Evolutionary conservation across 1,284 basidiomycete species (phyloP).

Genomic region (Moniliophthora roreri): DNA sequence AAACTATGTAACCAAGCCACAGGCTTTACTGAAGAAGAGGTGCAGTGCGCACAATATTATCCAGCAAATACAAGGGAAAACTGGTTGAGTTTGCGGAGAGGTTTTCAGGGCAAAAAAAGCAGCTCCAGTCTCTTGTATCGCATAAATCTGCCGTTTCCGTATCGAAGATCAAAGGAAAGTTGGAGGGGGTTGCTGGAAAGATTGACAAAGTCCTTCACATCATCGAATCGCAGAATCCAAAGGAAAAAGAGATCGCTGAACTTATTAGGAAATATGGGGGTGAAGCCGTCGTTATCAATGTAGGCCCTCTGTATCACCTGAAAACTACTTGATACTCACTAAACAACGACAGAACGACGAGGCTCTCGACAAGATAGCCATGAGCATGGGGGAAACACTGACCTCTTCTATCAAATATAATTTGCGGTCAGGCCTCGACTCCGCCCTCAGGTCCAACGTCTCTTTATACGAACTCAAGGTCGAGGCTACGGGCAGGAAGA

Average conservation of each 20-base stretch:
- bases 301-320: neutral
- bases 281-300: neutral
- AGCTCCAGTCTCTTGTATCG: conserved; percentile 15
- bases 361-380: conserved; percentile 8
- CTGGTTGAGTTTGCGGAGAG: conserved; percentile 12
- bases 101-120: conserved; percentile 15
- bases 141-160: conserved; percentile 15
- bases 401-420: conserved; percentile 7
- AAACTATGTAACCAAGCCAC: neutral
- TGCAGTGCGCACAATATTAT: conserved; percentile 6
- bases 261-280: conserved; percentile 4
- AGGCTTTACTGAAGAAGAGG: neutral
- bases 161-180: neutral
- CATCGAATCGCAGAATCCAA: conserved; percentile 12
- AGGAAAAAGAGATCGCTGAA: conserved; percentile 15
- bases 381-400: conserved; percentile 8
- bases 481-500: conserved; percentile 18
- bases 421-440: conserved; percentile 1
- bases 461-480: conserved; percentile 20
- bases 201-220: conserved; percentile 16
- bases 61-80: conserved; percentile 14
- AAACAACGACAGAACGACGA: conserved; percentile 8
- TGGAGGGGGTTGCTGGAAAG: conserved; percentile 12
- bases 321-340: neutral
- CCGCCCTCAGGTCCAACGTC: conserved; percentile 14